These are phyloP conservation scores for Sorghum bicolor DNA, from an alignment of 176 grass and related monocot genomes.

Conservation along the genomic window Sorghum_bicolor_NCBIv3 NC_012876.2:5142001-5142500, in stretches of 20 bases:
- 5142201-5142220: slow-evolving; percentile 89
- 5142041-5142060: slow-evolving; percentile 95
- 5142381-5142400: slow-evolving; percentile 83
- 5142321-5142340: slow-evolving; percentile 97
- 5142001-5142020: slow-evolving; percentile 80
- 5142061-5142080: slow-evolving; percentile 85
- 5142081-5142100: slow-evolving; percentile 90
- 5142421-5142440: slow-evolving; percentile 71
- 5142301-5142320: slow-evolving; percentile 80
- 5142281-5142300: slow-evolving; percentile 64
- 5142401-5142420: slow-evolving; percentile 77
- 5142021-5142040: slow-evolving; percentile 86
- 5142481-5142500: slow-evolving; percentile 78
- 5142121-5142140: slow-evolving; percentile 69
- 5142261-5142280: slow-evolving; percentile 88
- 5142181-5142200: slow-evolving; percentile 80
- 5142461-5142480: slow-evolving; percentile 77
- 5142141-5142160: slow-evolving; percentile 83
- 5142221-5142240: slow-evolving; percentile 92
- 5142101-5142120: slow-evolving; percentile 61
- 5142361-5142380: slow-evolving; percentile 66
- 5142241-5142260: slow-evolving; percentile 92
- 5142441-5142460: slow-evolving; percentile 84
- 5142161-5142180: slow-evolving; percentile 87
- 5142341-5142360: slow-evolving; percentile 82